phyloP scores from a whole-genome alignment of 73 alveolate genomes.

The Paramecium sonneborni region DNA sequence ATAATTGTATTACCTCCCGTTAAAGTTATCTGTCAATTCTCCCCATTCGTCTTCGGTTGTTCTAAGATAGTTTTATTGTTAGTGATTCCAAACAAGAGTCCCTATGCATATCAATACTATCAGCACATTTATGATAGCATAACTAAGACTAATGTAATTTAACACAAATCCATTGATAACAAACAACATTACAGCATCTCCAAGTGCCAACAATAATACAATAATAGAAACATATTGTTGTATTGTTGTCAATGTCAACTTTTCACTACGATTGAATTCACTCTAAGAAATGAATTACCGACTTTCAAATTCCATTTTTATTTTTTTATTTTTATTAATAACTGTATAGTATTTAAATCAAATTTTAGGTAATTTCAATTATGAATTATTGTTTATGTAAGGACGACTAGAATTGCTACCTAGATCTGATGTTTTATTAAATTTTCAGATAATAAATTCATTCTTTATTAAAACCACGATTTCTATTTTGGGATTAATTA shows the following conservation, averaged over 20 bases:
- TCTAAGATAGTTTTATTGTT: not conserved
- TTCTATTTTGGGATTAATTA: not conserved
- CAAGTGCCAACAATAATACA: not conserved
- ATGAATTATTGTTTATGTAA: not conserved
- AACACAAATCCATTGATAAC: not conserved
- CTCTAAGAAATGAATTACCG: constrained; percentile 42
- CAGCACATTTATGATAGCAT: constrained; percentile 24
- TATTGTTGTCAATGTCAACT: not conserved
- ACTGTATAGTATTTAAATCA: constrained; percentile 32
- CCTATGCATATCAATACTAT: not conserved
- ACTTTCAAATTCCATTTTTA: constrained; percentile 27
- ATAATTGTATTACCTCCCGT: constrained; percentile 45
- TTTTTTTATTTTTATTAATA: not conserved
- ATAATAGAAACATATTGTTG: not conserved
- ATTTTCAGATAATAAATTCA: constrained; percentile 37
- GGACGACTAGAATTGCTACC: constrained; percentile 6
- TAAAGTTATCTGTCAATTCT: constrained; percentile 32
- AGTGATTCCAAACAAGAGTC: constrained; percentile 3
- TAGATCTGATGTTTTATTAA: not conserved
- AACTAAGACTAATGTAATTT: not conserved
- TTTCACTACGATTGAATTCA: constrained; percentile 31
- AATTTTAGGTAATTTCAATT: constrained; percentile 31
- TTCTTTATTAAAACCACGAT: not conserved
- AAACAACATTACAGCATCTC: not conserved
- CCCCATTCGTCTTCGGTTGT: constrained; percentile 47